Base-by-base conservation (phyloP, 2,329 filamentous ascomycete genomes). In the Fusarium keratoplasticum region DNA sequence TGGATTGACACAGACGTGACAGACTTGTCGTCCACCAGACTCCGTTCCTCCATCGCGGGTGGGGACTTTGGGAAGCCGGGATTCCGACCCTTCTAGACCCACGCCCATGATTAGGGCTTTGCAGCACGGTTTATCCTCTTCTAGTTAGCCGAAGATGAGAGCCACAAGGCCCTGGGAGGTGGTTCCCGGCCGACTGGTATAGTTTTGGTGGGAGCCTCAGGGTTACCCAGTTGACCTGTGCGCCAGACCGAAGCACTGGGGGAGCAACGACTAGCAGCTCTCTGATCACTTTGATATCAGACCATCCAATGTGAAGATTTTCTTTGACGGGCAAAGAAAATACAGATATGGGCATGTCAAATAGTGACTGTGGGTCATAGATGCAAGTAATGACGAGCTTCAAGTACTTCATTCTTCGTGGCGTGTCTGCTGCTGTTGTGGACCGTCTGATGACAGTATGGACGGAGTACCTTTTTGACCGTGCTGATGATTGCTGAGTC, bases 131-230 rank as follows among this genome's bases (percentile, higher is more conserved):
- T 76, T 72, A 69, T 66, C 75, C 63, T 52, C 55, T 72, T 73
- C 10, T 10, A 67, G 76, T 70, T 78, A 78, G 73, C 44, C 64
- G 71, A 72, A 61, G 70, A 58, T 47, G 55, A 68, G 72, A 74
- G 69, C 67, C 67, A 67, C 76, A 44, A 54, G 64, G 58, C 40
- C 62, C 68, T 66, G 66, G 52, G 42, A 62, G 52, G 40, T 66
- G 60, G 66, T 76, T 77, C 70, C 69, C 71, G 67, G 61, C 64
- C 50, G 66, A 61, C 36, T 76, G 71, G 64, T 71, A 73, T 67
- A 47, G 54, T 62, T 64, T 47, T 60, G 59, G 62, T 73, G 63
- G 55, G 67, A 70, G 65, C 64, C 67, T 72, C 71, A 63, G 58
- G 64, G 62, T 72, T 75, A 62, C 54, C 61, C 50, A 61, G 57